Base-by-base conservation (phyloP, 2,329 filamentous ascomycete genomes). In the Ophiocordyceps camponoti-floridani region DNA sequence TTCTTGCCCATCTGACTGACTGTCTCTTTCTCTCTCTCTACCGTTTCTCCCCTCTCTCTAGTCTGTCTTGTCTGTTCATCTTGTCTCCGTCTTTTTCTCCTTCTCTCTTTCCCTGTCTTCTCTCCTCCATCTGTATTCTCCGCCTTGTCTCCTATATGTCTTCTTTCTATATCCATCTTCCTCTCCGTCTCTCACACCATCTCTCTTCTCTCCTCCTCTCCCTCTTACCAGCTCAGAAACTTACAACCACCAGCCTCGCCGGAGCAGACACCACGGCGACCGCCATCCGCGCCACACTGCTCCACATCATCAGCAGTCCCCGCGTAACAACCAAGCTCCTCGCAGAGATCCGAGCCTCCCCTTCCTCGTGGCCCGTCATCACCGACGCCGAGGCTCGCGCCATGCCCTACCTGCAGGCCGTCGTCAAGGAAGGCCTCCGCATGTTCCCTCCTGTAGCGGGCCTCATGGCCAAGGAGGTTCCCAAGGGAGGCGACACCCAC, bases 231-330 rank as follows among this genome's bases (percentile, higher is more conserved):
- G 23, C 23, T 23, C 23, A 23, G 5, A 3, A 23, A 23, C 23
- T 23, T 23, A 23, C 23, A 23, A 23, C 5, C 23, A 23, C 14
- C 41, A 65, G 65, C 38, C 60, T 73, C 5, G 73, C 73, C 4
- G 75, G 74, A 4, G 72, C 71, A 0, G 74, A 78, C 47, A 76
- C 72, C 3, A 74, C 72, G 0, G 71, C 75, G 0, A 72, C 70
- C 0, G 66, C 66, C 2, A 65, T 79, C 10, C 67, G 74, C 2
- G 61, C 66, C 35, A 72, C 66, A 1, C 49, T 77, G 45, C 62
- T 77, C 19, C 65, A 72, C 52, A 54, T 77, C 45, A 64, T 69
- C 19, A 70, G 65, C n/a, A 68, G 64, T 23, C 68, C 69, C 0
- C 59, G 58, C 1, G 64, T 73, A 1, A 63, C 68, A 46, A 46